Evolutionary conservation across 129 eudicot genomes (phyloP), one percentile per base, ranked within the genome.

Genomic region (Escallonia rubra): DNA sequence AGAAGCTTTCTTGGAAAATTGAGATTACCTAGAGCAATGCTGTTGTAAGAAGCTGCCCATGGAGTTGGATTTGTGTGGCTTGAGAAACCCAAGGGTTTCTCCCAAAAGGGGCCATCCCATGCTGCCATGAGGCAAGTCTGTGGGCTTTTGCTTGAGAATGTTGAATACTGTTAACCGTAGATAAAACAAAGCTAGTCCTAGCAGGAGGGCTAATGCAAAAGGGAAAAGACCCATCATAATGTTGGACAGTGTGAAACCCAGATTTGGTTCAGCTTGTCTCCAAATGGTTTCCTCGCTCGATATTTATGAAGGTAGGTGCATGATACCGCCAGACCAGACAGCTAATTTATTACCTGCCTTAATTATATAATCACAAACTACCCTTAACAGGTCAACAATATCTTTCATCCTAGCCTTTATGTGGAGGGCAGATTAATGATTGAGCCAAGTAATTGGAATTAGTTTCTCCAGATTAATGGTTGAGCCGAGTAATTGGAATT

Each of bases 81-180:
- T 75, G 71, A 75, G 78, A 57, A 7, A 80, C 39, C 63, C 71
- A 16, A 65, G 16, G 14, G 85, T 80, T 54, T 80, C 85, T 4
- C 85, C 85, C 2, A 80, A 0, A 11, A 80, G 43, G 45, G 85
- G 85, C 67, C 51, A 74, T 1, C 77, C 74, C 85, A 71, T 75
- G 81, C 63, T 75, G 10, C 85, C 85, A 47, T 57, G 44, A 41
- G 85, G 85, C 16, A 75, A 43, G 5, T 52, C 65, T 7, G 12
- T 7, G 10, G 34, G 34, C 16, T 72, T 48, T 42, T 67, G 11
- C 46, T 57, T 52, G 44, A 10, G 43, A 56, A 49, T 11, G 0
- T 23, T 7, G 51, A 72, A 23, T 8, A 23, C 14, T 47, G n/a
- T 3, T 1, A 54, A 56, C 34, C 46, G 68, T 14, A 64, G 68